These are phyloP conservation scores for Arabis hirsuta DNA, from an alignment of 345 rosid genomes.

Conservation along the genomic window DNA sequence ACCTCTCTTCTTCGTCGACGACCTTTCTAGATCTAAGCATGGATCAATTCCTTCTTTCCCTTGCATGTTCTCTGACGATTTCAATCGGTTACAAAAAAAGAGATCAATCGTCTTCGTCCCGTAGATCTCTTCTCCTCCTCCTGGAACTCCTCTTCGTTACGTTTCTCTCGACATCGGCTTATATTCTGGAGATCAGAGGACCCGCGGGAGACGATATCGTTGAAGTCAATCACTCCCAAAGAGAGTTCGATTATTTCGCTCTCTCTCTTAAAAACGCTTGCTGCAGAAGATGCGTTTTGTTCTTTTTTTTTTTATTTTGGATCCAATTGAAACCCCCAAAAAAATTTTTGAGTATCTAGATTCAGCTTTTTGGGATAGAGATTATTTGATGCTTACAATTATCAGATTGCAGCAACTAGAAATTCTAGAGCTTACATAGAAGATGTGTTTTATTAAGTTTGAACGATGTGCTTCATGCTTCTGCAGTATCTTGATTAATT, in stretches of 20 bases:
- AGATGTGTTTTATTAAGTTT: too few relatives aligned
- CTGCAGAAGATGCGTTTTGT: constrained; percentile 62
- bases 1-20: too few relatives aligned
- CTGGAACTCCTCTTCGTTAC: background rate
- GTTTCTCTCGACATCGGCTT: constrained; percentile 10
- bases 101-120: background rate
- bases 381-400: background rate
- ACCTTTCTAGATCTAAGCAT: too few relatives aligned
- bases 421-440: background rate
- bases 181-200: constrained; percentile 16
- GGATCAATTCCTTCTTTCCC: too few relatives aligned
- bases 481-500: background rate
- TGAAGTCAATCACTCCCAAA: constrained; percentile 41
- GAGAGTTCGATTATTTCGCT: constrained; percentile 93
- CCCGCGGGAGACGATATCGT: constrained; percentile 28
- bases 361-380: too few relatives aligned
- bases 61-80: too few relatives aligned
- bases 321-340: background rate
- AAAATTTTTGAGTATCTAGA: too few relatives aligned
- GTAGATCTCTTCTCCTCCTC: constrained; percentile 35
- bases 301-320: background rate
- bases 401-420: background rate
- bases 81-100: too few relatives aligned
- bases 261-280: constrained; percentile 78
- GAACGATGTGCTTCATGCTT: background rate